Evolutionary conservation across 495 filamentous ascomycete genomes (phyloP), one percentile per base, ranked within the genome.

Genomic region (Terfezia boudieri): DNA sequence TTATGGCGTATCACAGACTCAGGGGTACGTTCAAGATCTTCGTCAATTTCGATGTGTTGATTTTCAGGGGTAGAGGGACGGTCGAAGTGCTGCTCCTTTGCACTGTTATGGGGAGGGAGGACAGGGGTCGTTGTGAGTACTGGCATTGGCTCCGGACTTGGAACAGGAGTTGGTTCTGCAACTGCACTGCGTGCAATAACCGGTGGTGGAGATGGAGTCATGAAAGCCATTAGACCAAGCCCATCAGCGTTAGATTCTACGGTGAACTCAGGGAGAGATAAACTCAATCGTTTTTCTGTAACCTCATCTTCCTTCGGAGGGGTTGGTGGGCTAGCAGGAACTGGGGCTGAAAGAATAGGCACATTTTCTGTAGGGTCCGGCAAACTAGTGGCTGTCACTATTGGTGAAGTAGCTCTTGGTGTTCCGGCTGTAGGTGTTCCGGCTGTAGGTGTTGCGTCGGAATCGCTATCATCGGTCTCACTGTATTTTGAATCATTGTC

Each of bases 1-100:
- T 84, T 84, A 55, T 86, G 83, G 16, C 62, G 51, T 58, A 95
- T 92, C 26, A 95, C 87, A n/a, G 90, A 95, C 35, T 90, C 85
- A 3, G 89, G 49, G 23, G 49, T 51, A 20, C 49, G n/a, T 74
- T 72, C 2, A 74, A 73, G 58, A 72, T 72, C 32, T 23, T 14
- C 17, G 55, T 9, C 41, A n/a, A 36, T n/a, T 71, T 65, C 51
- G 65, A 57, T 20, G 71, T 23, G 64, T 37, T 76, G 66, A 50
- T 73, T 72, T 53, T 81, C 74, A 3, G 84, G 83, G 2, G 83
- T 87, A 17, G 67, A 62, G 7, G 83, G 78, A 6, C 82, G 76
- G 53, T 73, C 69, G 9, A 75, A 51, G 32, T 70, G 71, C 36
- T 77, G 58, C 55, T 23, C 16, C 38, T 4, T 12, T 22, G 26